phyloP scores from a whole-genome alignment of 371 early-diverging fungal species.

The Vairimorpha necatrix region DNA sequence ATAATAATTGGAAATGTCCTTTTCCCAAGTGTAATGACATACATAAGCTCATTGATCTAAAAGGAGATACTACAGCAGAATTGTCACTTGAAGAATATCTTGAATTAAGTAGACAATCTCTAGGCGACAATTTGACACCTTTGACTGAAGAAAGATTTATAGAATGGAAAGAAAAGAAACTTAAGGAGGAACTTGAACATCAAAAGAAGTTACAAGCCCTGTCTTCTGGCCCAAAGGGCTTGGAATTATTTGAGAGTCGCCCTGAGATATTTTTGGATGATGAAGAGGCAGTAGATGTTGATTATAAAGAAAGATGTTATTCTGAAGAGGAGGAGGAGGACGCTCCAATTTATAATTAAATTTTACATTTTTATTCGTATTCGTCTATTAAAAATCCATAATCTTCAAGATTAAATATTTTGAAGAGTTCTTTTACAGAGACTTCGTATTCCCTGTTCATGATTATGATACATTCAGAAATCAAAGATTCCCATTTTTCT shows the following conservation, averaged over 20 bases:
- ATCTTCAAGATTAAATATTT: slow-evolving; percentile 36
- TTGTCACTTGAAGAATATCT: slow-evolving; percentile 57
- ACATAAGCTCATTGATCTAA: slow-evolving; percentile 51
- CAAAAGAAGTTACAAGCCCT: slow-evolving; percentile 71
- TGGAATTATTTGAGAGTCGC: slow-evolving; percentile 91
- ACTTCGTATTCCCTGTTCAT: slow-evolving; percentile 39
- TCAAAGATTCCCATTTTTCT: slow-evolving; percentile 43
- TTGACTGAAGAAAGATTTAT: slow-evolving; percentile 85
- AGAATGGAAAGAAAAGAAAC: slow-evolving; percentile 84
- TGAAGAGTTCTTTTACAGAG: slow-evolving; percentile 37
- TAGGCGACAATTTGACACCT: slow-evolving; percentile 83
- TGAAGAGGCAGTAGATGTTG: slow-evolving; percentile 66
- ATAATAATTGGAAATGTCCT: slow-evolving; percentile 97
- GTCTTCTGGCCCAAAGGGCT: slow-evolving; percentile 67
- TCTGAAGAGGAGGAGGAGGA: slow-evolving; percentile 37
- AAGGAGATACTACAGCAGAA: slow-evolving; percentile 45
- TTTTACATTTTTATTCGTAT: slow-evolving; percentile 27
- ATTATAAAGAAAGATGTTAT: slow-evolving; percentile 55
- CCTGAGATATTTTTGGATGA: slow-evolving; percentile 77
- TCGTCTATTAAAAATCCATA: slow-evolving; percentile 51
- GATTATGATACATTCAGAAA: slow-evolving; percentile 43
- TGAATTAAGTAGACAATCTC: slow-evolving; percentile 74
- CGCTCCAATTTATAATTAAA: not conserved
- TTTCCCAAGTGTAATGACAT: slow-evolving; percentile 64
- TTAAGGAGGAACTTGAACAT: slow-evolving; percentile 74